Base-by-base conservation (phyloP, 352 stramenopile genomes). In the Phytophthora pseudosyringae region DNA sequence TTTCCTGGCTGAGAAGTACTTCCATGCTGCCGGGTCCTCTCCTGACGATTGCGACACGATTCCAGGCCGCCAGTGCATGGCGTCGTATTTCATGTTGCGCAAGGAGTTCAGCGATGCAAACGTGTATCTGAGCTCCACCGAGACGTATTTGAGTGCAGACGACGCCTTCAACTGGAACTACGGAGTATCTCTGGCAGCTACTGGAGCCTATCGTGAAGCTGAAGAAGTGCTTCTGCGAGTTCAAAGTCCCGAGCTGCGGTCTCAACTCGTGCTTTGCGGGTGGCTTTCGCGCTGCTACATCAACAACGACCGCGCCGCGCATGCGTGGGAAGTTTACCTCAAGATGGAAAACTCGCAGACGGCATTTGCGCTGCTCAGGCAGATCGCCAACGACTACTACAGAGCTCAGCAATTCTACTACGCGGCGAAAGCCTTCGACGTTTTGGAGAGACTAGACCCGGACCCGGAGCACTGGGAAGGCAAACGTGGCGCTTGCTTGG, bases 111-210 rank as follows among this genome's bases (percentile, higher is more conserved):
- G 59, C 1, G 81, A 91, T 28, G 85, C 71, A 3, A 83, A 84
- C 39, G 68, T 88, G n/a, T 92, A 92, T 62, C 40, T 94, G 33
- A 86, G 67, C 31, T 91, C 83, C 2, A 90, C 92, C 32, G 59
- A 68, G 9, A 68, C 72, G 55, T 90, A 89, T 55, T 64, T 90
- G 48, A 64, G 52, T 39, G 63, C 69, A 4, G 75, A 70, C 38
- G 83, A 93, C 35, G 70, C 78, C 3, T 94, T 94, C 68, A 91
- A 94, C 66, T 92, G 81, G 81, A 94, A 94, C 61, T 90, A 90
- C 59, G 85, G 81, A 2, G 31, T 90, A 13, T 78, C 78, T 3
- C 61, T 94, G 9, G 85, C 80, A n/a, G 71, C 76, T 1, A 54
- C 62, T 1, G 83, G 79, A 2, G 63, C 71, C 0, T 92, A 70